These are phyloP conservation scores for Elongisporangium senticosum DNA, from an alignment of 352 stramenopile genomes.

Conservation along the genomic window DNA sequence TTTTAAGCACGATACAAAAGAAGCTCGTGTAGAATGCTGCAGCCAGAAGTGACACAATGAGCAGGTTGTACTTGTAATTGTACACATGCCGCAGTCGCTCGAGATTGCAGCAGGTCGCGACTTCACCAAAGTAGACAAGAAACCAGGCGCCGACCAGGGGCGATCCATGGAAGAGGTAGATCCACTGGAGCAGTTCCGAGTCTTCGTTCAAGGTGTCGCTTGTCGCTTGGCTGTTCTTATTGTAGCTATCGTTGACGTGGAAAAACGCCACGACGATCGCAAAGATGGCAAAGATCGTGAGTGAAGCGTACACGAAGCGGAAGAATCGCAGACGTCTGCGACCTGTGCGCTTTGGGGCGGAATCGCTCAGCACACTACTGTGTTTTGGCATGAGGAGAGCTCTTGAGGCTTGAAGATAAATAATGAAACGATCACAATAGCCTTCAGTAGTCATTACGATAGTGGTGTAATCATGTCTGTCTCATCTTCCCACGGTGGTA, in stretches of 20 bases:
- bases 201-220: slow-evolving; percentile 50
- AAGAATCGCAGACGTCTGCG: slow-evolving; percentile 33
- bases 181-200: slow-evolving; percentile 57
- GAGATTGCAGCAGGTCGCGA: slow-evolving; percentile 69
- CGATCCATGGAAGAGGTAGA: slow-evolving; percentile 70
- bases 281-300: slow-evolving; percentile 75
- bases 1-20: slow-evolving; percentile 49
- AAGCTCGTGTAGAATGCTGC: slow-evolving; percentile 48
- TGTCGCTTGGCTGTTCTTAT: neutral
- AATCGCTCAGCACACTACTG: neutral
- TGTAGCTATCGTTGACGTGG: slow-evolving; percentile 36
- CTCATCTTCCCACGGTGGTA: neutral
- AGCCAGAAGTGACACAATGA: slow-evolving; percentile 53
- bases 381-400: neutral
- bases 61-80: slow-evolving; percentile 83
- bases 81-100: slow-evolving; percentile 64
- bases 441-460: neutral
- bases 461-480: neutral
- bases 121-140: slow-evolving; percentile 78
- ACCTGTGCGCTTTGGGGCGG: neutral
- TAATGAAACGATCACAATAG: neutral
- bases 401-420: neutral
- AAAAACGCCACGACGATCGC: slow-evolving; percentile 73
- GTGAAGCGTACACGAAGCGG: slow-evolving; percentile 57
- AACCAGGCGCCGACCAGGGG: slow-evolving; percentile 57